Evolutionary conservation across 345 rosid species (phyloP).

Genomic region (Rhodamnia argentea): DNA sequence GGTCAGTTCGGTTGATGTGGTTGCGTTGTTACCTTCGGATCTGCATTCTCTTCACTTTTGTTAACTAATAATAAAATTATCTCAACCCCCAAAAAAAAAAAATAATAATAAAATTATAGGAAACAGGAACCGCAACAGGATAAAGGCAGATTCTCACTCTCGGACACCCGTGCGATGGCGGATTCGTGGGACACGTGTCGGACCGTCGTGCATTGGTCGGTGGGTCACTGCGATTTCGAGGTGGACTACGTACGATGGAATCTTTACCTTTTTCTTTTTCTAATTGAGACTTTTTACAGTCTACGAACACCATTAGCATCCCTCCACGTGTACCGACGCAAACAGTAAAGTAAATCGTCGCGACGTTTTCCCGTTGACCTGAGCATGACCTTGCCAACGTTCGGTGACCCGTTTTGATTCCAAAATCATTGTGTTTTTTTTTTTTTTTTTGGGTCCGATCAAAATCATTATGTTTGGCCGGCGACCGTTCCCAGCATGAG

Average conservation of each 20-base stretch:
- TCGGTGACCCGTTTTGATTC: neutral
- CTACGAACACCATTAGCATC: neutral
- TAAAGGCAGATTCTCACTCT: too few relatives aligned
- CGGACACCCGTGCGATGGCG: neutral
- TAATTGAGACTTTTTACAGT: neutral
- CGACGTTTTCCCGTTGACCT: too few relatives aligned
- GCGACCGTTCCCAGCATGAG: neutral
- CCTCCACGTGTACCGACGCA: neutral
- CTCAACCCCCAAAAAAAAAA: too few relatives aligned
- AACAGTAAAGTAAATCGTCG: too few relatives aligned
- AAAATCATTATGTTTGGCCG: neutral
- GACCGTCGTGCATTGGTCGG: neutral
- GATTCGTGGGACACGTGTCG: neutral
- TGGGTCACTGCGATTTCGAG: neutral
- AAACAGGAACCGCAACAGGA: neutral
- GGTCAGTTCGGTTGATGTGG: neutral
- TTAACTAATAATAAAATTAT: too few relatives aligned
- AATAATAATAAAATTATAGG: neutral
- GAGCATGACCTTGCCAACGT: neutral
- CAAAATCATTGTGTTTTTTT: too few relatives aligned
- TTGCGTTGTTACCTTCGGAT: neutral
- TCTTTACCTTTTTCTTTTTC: neutral
- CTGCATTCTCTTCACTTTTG: neutral
- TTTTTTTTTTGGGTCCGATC: too few relatives aligned
- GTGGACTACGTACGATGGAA: neutral